phyloP scores from a whole-genome alignment of 2,329 filamentous ascomycete species.

The Xylogone sp. region DNA sequence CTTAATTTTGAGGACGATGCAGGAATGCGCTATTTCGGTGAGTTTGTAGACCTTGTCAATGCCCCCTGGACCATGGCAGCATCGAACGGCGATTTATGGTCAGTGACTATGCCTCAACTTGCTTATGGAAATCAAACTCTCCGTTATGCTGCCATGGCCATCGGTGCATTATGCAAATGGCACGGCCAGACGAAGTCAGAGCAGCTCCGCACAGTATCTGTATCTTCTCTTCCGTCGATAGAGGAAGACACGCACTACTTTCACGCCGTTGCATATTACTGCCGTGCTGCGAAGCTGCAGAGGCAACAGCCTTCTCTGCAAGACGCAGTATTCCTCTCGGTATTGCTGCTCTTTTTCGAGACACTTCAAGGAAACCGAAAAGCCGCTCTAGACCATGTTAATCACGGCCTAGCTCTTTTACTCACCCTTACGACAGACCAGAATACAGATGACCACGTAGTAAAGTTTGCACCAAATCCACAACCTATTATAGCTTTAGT shows the following conservation, averaged over 20 bases:
- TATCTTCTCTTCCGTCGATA: neutral
- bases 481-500: conserved; percentile 19
- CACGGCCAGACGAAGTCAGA: conserved; percentile 10
- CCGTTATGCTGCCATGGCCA: neutral
- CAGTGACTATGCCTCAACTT: neutral
- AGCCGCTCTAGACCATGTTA: conserved; percentile 31
- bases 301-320: conserved; percentile 22
- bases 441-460: conserved; percentile 7
- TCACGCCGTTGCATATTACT: conserved; percentile 32
- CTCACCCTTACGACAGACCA: conserved; percentile 27
- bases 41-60: neutral
- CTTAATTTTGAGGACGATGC: conserved; percentile 14
- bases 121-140: neutral
- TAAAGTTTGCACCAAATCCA: conserved; percentile 20
- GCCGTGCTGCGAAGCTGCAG: conserved; percentile 29
- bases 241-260: conserved; percentile 25
- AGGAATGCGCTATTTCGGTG: neutral
- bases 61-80: neutral
- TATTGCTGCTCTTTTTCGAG: conserved; percentile 30
- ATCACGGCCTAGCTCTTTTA: conserved; percentile 32
- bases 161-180: conserved; percentile 14
- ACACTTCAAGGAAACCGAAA: conserved; percentile 26
- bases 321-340: conserved; percentile 28
- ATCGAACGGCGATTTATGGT: neutral
- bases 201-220: conserved; percentile 8